Percentiles rank a stretch among this genome's conserved stretches.
phyloP scores from a whole-genome alignment of 768 basidiomycete species.

The Suillus hirtellus region DNA sequence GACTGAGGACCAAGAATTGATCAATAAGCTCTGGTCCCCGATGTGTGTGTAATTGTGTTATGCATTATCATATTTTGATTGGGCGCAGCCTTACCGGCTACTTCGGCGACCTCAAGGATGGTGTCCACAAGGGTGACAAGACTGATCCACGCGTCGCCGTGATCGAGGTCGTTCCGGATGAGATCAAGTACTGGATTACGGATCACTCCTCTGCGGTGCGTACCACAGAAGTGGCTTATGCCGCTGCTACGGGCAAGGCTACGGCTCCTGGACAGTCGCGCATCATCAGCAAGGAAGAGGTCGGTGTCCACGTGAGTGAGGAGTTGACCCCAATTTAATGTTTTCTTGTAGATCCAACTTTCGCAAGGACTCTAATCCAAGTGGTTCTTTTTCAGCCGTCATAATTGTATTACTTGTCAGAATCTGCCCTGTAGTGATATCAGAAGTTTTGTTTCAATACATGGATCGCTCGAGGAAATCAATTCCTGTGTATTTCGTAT shows the following conservation, averaged over 20 bases:
- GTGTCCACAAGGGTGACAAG: slow-evolving; percentile 77
- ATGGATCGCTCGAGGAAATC: background rate
- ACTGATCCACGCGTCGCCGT: slow-evolving; percentile 77
- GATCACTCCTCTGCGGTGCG: slow-evolving; percentile 60
- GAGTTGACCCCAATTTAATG: background rate
- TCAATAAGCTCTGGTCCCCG: slow-evolving; percentile 66
- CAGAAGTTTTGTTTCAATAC: background rate
- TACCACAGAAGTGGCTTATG: slow-evolving; percentile 57
- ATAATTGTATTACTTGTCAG: background rate
- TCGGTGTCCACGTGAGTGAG: slow-evolving; percentile 31
- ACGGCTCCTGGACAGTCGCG: slow-evolving; percentile 75
- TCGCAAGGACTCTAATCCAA: slow-evolving; percentile 34
- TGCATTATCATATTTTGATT: slow-evolving; percentile 6
- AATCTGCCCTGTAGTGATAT: background rate
- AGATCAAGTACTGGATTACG: slow-evolving; percentile 81
- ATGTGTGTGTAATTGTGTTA: slow-evolving; percentile 35
- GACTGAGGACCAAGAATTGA: slow-evolving; percentile 57
- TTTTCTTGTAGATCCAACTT: slow-evolving; percentile 41
- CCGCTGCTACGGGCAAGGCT: slow-evolving; percentile 60
- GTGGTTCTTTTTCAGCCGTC: slow-evolving; percentile 8
- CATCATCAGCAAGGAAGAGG: slow-evolving; percentile 75
- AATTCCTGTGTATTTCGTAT: background rate
- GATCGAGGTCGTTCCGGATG: slow-evolving; percentile 76
- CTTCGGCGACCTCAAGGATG: slow-evolving; percentile 87
- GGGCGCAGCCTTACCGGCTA: slow-evolving; percentile 60